These are phyloP conservation scores for Coleophoma cylindrospora DNA, from an alignment of 2,329 filamentous ascomycete species.

Conservation along the genomic window DNA sequence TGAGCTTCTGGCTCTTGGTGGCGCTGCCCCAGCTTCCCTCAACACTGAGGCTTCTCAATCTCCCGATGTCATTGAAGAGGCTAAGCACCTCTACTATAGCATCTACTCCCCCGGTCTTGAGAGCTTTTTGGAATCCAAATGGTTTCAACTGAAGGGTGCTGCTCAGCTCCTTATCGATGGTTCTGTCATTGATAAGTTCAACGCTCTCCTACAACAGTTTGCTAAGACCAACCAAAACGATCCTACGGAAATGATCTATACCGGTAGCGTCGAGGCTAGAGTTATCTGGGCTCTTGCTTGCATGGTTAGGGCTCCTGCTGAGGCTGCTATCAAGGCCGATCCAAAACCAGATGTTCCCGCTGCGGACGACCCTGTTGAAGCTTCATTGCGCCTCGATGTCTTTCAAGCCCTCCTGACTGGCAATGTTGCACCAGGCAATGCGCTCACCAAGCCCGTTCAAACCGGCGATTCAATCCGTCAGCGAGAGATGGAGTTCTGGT, in stretches of 20 bases:
- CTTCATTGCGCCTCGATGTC: slow-evolving; percentile 66
- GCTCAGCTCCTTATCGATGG: slow-evolving; percentile 44
- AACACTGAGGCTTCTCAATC: slow-evolving; percentile 38
- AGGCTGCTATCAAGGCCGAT: slow-evolving; percentile 25
- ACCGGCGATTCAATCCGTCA: slow-evolving; percentile 47
- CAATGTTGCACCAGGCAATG: slow-evolving; percentile 55
- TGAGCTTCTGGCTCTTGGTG: slow-evolving; percentile 62
- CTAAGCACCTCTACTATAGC: slow-evolving; percentile 67
- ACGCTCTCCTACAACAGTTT: slow-evolving; percentile 55
- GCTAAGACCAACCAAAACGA: slow-evolving; percentile 44
- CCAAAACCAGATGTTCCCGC: slow-evolving; percentile 34
- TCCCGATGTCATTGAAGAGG: slow-evolving; percentile 53
- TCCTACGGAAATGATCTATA: slow-evolving; percentile 45
- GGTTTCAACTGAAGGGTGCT: slow-evolving; percentile 58
- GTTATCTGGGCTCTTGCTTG: slow-evolving; percentile 56
- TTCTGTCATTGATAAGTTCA: slow-evolving; percentile 60
- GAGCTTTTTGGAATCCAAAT: slow-evolving; percentile 74
- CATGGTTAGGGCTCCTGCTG: slow-evolving; percentile 28
- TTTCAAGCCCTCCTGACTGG: slow-evolving; percentile 75
- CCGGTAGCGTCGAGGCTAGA: slow-evolving; percentile 49
- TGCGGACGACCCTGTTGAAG: slow-evolving; percentile 57
- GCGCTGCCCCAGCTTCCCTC: slow-evolving; percentile 51
- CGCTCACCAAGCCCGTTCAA: slow-evolving; percentile 45
- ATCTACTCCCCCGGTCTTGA: slow-evolving; percentile 73
- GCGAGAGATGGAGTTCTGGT: slow-evolving; percentile 78